Conservation (phyloP, 1,139 yeast genomes). For the Taphrina populina region DNA sequence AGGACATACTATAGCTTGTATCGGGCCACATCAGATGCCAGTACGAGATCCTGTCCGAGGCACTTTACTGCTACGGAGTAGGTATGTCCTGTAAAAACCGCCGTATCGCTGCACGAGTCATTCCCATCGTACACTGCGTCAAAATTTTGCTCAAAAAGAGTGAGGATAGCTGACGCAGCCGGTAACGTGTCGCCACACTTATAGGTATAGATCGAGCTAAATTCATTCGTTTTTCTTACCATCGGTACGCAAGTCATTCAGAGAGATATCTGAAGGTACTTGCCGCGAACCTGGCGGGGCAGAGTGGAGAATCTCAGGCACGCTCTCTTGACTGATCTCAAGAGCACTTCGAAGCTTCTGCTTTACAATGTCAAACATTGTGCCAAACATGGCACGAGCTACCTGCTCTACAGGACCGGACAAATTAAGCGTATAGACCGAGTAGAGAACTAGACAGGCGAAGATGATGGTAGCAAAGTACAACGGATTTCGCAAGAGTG, state of each 20-base stretch:
- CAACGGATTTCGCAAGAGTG: constrained; percentile 78
- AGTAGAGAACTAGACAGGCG: constrained; percentile 62
- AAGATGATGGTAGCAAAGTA: constrained; percentile 61
- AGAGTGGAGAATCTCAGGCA: constrained; percentile 30
- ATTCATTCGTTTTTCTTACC: constrained; percentile 2
- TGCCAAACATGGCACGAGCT: constrained; percentile 33
- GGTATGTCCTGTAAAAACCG: too few relatives aligned
- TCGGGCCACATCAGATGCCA: too few relatives aligned
- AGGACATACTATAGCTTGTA: too few relatives aligned
- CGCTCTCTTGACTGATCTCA: constrained; percentile 24
- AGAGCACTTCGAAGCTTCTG: constrained; percentile 17
- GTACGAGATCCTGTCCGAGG: too few relatives aligned
- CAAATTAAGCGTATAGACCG: constrained; percentile 67
- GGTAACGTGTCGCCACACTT: too few relatives aligned
- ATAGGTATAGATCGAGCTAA: too few relatives aligned
- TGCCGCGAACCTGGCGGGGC: not conserved
- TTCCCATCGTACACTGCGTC: too few relatives aligned
- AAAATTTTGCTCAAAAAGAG: too few relatives aligned
- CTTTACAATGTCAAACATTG: constrained; percentile 32
- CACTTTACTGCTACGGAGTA: too few relatives aligned
- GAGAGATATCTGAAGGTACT: not conserved
- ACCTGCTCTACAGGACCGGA: constrained; percentile 62
- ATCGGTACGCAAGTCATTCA: not conserved
- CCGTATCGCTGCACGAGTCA: too few relatives aligned
- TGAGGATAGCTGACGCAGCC: too few relatives aligned